These are phyloP conservation scores for Pseudozyma sp. DNA, from an alignment of 1,284 basidiomycete genomes.

Conservation along the genomic window DNA sequence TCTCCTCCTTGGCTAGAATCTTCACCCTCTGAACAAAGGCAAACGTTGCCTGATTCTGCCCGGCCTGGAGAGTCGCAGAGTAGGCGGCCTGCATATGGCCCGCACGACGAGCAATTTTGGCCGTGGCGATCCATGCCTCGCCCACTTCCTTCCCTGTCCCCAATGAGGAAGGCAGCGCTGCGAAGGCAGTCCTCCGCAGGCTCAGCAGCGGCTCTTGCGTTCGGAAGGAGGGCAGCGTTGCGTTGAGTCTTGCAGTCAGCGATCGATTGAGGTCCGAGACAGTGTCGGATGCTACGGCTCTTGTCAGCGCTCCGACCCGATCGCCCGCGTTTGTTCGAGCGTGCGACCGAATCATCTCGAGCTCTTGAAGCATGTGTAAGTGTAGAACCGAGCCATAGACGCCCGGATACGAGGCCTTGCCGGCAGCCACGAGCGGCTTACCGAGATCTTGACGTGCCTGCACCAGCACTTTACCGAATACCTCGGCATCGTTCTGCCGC, in stretches of 20 bases:
- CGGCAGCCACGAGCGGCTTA: slow-evolving; percentile 81
- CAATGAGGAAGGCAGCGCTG: slow-evolving; percentile 55
- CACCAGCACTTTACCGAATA: slow-evolving; percentile 71
- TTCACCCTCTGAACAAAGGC: slow-evolving; percentile 93
- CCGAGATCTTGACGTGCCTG: slow-evolving; percentile 83
- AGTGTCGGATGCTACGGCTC: slow-evolving; percentile 65
- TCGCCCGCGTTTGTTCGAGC: slow-evolving; percentile 20
- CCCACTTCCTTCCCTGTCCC: slow-evolving; percentile 69
- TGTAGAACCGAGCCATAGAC: slow-evolving; percentile 88
- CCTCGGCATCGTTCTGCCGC: slow-evolving; percentile 71
- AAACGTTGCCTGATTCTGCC: slow-evolving; percentile 79
- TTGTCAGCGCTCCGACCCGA: slow-evolving; percentile 62
- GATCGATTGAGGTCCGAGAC: slow-evolving; percentile 54
- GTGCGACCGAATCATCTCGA: slow-evolving; percentile 75
- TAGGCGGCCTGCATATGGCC: slow-evolving; percentile 97
- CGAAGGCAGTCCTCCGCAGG: slow-evolving; percentile 86
- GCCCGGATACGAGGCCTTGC: slow-evolving; percentile 79
- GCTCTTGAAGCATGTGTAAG: slow-evolving; percentile 88
- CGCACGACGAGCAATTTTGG: slow-evolving; percentile 94
- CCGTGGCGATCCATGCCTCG: slow-evolving; percentile 82
- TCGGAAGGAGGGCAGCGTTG: slow-evolving; percentile 90
- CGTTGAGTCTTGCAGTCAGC: slow-evolving; percentile 77
- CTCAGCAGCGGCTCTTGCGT: slow-evolving; percentile 89
- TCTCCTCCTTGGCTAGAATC: slow-evolving; percentile 82
- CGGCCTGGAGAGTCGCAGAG: slow-evolving; percentile 91